phyloP scores from a whole-genome alignment of 1,284 basidiomycete species.

The Melampsora larici-populina region DNA sequence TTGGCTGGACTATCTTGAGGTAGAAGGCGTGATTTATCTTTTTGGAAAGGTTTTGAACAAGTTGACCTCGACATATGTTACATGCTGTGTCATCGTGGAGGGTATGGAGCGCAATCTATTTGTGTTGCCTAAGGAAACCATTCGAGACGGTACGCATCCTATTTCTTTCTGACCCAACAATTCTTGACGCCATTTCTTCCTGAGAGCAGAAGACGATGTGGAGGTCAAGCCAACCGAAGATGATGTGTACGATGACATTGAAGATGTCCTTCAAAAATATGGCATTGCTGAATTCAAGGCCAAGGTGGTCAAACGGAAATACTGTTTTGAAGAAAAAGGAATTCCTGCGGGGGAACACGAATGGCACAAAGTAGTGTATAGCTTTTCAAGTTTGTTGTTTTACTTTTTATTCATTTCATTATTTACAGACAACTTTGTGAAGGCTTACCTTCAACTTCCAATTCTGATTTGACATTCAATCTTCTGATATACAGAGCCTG shows the following conservation, averaged over 20 bases:
- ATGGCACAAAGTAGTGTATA: conserved; percentile 91
- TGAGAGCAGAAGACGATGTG: conserved; percentile 44
- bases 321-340: conserved; percentile 83
- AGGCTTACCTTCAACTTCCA: neutral
- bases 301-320: conserved; percentile 83
- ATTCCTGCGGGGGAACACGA: conserved; percentile 74
- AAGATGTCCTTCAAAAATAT: conserved; percentile 68
- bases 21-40: conserved; percentile 72
- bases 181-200: neutral
- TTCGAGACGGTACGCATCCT: conserved; percentile 59
- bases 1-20: conserved; percentile 88
- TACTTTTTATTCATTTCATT: neutral
- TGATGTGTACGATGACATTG: conserved; percentile 82
- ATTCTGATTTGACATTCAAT: neutral
- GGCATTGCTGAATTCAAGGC: conserved; percentile 63
- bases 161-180: neutral
- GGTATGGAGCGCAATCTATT: conserved; percentile 89
- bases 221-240: conserved; percentile 53
- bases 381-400: conserved; percentile 65
- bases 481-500: conserved; percentile 55
- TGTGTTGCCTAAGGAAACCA: conserved; percentile 73
- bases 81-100: conserved; percentile 80
- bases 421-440: neutral
- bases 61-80: conserved; percentile 67
- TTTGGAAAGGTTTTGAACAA: conserved; percentile 83